Evolutionary conservation across 306 rosid species (phyloP).

Genomic region (Benincasa hispida): DNA sequence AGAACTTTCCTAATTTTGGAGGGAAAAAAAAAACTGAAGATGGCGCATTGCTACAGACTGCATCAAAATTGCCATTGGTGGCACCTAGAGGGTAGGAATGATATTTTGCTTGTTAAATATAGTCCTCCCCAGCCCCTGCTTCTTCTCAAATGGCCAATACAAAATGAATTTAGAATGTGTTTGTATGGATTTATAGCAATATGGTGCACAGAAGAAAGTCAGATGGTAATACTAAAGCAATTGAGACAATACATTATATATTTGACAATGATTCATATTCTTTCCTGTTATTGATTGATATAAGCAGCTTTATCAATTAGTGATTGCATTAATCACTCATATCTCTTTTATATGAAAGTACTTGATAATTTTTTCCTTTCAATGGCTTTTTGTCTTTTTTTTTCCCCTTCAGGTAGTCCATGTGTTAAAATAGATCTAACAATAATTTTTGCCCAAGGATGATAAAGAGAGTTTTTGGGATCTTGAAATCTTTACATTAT

Average conservation of each 20-base stretch:
- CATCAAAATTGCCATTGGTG: background rate
- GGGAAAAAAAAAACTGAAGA: background rate
- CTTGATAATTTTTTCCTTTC: background rate
- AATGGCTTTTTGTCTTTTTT: background rate
- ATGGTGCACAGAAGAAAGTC: slow-evolving; percentile 2
- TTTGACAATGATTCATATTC: background rate
- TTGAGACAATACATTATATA: background rate
- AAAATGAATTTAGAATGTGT: slow-evolving; percentile 3
- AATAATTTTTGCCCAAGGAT: background rate
- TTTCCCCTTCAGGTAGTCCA: background rate
- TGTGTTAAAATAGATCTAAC: background rate
- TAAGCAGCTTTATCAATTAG: background rate
- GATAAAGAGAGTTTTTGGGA: background rate
- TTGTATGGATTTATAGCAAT: background rate
- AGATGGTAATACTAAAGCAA: background rate
- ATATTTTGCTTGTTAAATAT: background rate
- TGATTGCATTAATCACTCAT: background rate
- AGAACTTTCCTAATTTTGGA: background rate
- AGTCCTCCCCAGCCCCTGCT: slow-evolving; percentile 8
- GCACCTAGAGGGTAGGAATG: background rate
- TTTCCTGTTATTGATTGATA: background rate
- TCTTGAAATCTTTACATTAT: background rate
- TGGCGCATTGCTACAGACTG: background rate
- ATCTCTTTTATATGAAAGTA: background rate
- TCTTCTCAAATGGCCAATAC: background rate